phyloP scores from a whole-genome alignment of 2,329 filamentous ascomycete genomes.

The Clarireedia monteithiana region DNA sequence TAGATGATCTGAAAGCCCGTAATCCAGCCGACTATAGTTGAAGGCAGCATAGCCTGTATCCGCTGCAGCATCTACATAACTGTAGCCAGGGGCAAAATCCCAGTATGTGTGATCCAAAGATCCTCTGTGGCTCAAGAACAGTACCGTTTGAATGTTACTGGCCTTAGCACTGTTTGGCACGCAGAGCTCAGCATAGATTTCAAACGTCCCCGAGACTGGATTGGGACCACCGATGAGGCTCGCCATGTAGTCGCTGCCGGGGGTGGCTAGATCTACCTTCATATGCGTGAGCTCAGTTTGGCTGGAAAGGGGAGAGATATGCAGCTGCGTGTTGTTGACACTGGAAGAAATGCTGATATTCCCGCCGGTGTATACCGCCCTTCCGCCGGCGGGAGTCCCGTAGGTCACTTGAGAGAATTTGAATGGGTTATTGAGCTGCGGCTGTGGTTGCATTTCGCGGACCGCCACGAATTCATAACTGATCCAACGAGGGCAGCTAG shows the following conservation, averaged over 20 bases:
- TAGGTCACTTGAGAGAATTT: too few relatives aligned
- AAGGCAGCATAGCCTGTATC: slow-evolving; percentile 25
- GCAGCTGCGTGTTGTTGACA: not conserved
- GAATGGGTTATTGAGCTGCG: too few relatives aligned
- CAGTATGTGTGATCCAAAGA: slow-evolving; percentile 8
- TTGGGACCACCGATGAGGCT: not conserved
- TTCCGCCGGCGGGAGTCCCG: too few relatives aligned
- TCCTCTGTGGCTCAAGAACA: slow-evolving; percentile 8
- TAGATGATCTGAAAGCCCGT: not conserved
- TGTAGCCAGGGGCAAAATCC: slow-evolving; percentile 35
- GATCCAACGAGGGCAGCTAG: too few relatives aligned
- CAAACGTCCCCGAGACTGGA: not conserved
- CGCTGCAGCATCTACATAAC: slow-evolving; percentile 48
- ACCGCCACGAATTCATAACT: too few relatives aligned
- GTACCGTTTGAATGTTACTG: not conserved
- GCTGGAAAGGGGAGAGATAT: not conserved
- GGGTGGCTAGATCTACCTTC: not conserved
- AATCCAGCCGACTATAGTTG: slow-evolving; percentile 9
- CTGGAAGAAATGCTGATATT: not conserved
- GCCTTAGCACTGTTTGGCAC: not conserved
- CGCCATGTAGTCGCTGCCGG: not conserved
- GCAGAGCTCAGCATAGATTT: not conserved
- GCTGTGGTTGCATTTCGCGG: too few relatives aligned
- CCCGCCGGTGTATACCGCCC: too few relatives aligned
- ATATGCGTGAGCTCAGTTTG: not conserved